phyloP scores from a whole-genome alignment of 1,284 basidiomycete genomes.

The Pterula multifida region DNA sequence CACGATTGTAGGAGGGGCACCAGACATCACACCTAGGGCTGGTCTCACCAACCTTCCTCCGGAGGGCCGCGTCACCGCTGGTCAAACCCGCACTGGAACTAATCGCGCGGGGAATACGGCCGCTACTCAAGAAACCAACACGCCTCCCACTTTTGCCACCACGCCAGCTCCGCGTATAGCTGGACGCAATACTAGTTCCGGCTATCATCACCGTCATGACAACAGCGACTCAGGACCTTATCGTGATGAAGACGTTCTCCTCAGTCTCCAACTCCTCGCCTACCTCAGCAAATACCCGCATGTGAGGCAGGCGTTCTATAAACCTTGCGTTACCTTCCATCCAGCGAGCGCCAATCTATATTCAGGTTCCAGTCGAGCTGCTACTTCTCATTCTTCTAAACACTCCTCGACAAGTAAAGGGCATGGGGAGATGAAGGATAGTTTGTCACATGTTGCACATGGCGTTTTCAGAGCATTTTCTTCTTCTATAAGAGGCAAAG shows the following conservation, averaged over 20 bases:
- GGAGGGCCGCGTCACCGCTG: not conserved
- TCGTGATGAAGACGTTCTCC: conserved; percentile 89
- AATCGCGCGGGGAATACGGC: not conserved
- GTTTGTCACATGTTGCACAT: conserved; percentile 11
- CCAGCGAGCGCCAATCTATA: conserved; percentile 42
- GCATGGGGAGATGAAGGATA: conserved; percentile 20
- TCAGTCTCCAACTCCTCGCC: conserved; percentile 86
- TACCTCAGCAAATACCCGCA: conserved; percentile 98
- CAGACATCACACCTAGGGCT: conserved; percentile 31
- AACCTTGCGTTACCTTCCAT: conserved; percentile 63
- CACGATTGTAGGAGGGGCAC: conserved; percentile 10
- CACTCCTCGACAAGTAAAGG: not conserved
- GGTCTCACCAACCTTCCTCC: conserved; percentile 13
- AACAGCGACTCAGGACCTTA: conserved; percentile 40
- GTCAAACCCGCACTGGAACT: not conserved
- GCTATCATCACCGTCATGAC: not conserved
- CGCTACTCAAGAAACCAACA: not conserved
- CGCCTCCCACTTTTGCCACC: not conserved
- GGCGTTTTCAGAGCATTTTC: conserved; percentile 13
- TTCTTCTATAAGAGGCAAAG: not conserved
- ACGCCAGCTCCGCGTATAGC: not conserved
- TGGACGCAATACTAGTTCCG: not conserved
- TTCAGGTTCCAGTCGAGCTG: conserved; percentile 11
- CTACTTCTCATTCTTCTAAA: not conserved
- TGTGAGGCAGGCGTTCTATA: conserved; percentile 94